Conservation (phyloP, 257 asterid genomes). For the Nicotiana obtusifolia region DNA sequence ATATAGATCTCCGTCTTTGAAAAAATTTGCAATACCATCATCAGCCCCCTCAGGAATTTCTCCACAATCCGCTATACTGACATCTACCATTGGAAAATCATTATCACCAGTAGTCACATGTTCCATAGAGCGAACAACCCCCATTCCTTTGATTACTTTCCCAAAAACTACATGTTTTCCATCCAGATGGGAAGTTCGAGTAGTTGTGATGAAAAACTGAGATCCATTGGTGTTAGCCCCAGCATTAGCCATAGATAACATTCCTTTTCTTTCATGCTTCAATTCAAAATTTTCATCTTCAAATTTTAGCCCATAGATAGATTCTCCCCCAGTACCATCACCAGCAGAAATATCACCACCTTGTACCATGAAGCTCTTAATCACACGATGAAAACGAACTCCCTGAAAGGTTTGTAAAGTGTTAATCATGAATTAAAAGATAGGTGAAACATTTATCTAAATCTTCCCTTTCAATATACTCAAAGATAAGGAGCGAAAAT, state of each 20-base stretch:
- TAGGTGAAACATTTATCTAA: background rate
- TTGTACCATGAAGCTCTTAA: conserved; percentile 91
- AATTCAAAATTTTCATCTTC: conserved; percentile 83
- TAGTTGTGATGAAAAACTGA: conserved; percentile 85
- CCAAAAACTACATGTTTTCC: conserved; percentile 94
- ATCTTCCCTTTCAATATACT: background rate
- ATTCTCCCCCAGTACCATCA: conserved; percentile 94
- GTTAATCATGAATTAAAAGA: background rate
- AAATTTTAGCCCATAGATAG: conserved; percentile 79
- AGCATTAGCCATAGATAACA: conserved; percentile 89
- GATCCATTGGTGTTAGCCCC: conserved; percentile 89
- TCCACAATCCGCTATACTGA: conserved; percentile 62
- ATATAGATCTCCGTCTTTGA: conserved; percentile 76
- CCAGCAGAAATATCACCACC: conserved; percentile 94
- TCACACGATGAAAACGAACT: conserved; percentile 73
- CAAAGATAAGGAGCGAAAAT: background rate
- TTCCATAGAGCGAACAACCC: conserved; percentile 83
- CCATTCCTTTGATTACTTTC: conserved; percentile 89
- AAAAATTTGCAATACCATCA: conserved; percentile 72
- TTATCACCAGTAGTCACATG: conserved; percentile 58
- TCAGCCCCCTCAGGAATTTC: conserved; percentile 78
- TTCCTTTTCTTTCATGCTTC: conserved; percentile 91
- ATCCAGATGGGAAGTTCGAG: conserved; percentile 85
- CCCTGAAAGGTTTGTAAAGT: conserved; percentile 36
- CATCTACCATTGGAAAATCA: conserved; percentile 61